Conservation (phyloP, 225 moss, liverwort and hornwort species). For the Bryoerythrophyllum caledonicum region DNA sequence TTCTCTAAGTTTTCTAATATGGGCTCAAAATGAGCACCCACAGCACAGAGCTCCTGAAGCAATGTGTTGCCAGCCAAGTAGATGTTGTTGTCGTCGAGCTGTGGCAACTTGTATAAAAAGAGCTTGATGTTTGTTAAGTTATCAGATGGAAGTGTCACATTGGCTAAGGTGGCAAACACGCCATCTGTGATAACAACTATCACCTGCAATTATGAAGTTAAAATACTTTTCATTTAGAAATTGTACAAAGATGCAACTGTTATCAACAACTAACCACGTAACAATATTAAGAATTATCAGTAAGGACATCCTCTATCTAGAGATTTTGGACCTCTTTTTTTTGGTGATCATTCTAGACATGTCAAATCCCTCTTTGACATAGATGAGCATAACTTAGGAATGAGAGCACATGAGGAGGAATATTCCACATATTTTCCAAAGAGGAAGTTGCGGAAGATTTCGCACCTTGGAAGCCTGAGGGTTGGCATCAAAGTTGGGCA, state of each 20-base stretch:
- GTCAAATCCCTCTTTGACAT: too few species aligned
- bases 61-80: neutral
- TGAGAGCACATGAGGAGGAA: too few species aligned
- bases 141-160: neutral
- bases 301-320: too few species aligned
- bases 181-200: conserved; percentile 17
- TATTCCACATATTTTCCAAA: too few species aligned
- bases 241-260: too few species aligned
- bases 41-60: neutral
- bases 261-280: too few species aligned
- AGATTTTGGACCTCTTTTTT: too few species aligned
- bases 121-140: neutral
- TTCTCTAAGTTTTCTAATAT: neutral
- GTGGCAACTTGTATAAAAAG: neutral
- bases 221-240: too few species aligned
- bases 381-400: too few species aligned
- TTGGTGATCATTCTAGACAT: too few species aligned
- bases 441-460: neutral
- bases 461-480: conserved; percentile 16
- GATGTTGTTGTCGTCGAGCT: neutral
- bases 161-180: conserved; percentile 1
- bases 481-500: conserved; percentile 23
- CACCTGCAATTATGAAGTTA: neutral
- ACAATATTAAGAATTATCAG: too few species aligned
- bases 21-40: neutral